These are phyloP conservation scores for Hypsizygus ulmarius DNA, from an alignment of 1,284 basidiomycete species.

Conservation along the genomic window DNA sequence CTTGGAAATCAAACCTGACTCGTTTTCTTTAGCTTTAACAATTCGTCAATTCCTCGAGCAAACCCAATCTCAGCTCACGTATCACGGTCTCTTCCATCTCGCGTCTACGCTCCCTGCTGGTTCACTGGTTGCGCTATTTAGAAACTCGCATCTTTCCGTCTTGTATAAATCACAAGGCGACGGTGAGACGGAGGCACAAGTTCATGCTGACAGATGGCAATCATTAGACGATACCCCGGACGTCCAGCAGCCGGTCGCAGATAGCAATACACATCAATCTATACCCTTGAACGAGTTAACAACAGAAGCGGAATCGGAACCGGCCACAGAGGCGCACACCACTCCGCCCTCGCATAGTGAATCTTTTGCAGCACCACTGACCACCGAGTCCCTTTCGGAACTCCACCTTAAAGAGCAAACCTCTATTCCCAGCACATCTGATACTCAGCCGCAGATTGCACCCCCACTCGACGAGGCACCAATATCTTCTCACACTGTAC, in stretches of 20 bases:
- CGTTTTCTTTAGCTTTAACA: slow-evolving; percentile 49
- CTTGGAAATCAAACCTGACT: neutral
- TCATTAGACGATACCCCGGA: slow-evolving; percentile 9
- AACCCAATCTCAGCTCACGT: slow-evolving; percentile 82
- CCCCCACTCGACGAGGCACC: neutral
- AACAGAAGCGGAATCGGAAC: neutral
- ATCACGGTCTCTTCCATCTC: slow-evolving; percentile 75
- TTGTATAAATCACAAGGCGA: slow-evolving; percentile 56
- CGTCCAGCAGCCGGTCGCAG: slow-evolving; percentile 7
- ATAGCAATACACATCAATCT: neutral
- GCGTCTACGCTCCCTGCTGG: slow-evolving; percentile 53
- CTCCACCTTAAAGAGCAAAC: neutral
- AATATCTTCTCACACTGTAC: neutral
- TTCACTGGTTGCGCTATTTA: slow-evolving; percentile 76
- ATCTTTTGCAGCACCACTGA: neutral
- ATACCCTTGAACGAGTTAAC: neutral
- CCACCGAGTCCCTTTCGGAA: neutral
- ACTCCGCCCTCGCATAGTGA: neutral
- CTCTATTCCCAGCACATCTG: neutral
- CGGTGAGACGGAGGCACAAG: neutral
- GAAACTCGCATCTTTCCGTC: slow-evolving; percentile 87
- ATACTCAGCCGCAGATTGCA: no score
- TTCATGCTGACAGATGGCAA: slow-evolving; percentile 6
- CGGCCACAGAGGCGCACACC: neutral
- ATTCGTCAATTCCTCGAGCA: slow-evolving; percentile 70